A percentile compares a stretch with the other conserved stretches of the same genome.
Evolutionary conservation across 805 yeast species (phyloP).

Genomic region (Komagataella kurtzmanii): DNA sequence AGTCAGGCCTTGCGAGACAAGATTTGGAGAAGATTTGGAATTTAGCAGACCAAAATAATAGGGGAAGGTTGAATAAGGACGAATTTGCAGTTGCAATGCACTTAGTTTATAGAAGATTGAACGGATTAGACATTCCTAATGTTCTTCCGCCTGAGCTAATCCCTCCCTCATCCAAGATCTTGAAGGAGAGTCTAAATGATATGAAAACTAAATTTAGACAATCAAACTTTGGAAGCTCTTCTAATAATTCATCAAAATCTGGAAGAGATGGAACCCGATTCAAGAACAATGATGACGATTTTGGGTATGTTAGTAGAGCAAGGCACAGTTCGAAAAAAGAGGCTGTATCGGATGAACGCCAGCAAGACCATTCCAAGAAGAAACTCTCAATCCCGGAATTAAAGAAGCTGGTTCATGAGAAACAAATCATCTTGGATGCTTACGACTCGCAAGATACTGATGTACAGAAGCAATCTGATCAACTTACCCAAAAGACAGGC

Average conservation of each 20-base stretch:
- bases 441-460: conserved; percentile 55
- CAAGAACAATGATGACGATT: conserved; percentile 63
- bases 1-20: conserved; percentile 75
- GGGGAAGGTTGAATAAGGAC: conserved; percentile 75
- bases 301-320: conserved; percentile 45
- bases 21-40: conserved; percentile 91
- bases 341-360: conserved; percentile 6
- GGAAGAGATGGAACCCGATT: conserved; percentile 39
- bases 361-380: conserved; percentile 11
- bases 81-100: conserved; percentile 98
- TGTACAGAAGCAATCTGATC: conserved; percentile 10
- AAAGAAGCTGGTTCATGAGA: conserved; percentile 56
- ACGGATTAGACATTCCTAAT: conserved; percentile 76
- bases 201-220: conserved; percentile 52
- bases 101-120: conserved; percentile 77
- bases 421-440: conserved; percentile 57
- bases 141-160: conserved; percentile 78
- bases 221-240: conserved; percentile 16
- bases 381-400: conserved; percentile 37
- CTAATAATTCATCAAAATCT: conserved; percentile 19
- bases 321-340: conserved; percentile 39
- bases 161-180: conserved; percentile 71
- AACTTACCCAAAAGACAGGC: conserved; percentile 21
- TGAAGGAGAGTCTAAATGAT: conserved; percentile 57
- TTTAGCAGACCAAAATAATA: conserved; percentile 67